A percentile compares a stretch with the other conserved stretches of the same genome.
Conservation (phyloP, 345 rosid species). For the Durio zibethinus region DNA sequence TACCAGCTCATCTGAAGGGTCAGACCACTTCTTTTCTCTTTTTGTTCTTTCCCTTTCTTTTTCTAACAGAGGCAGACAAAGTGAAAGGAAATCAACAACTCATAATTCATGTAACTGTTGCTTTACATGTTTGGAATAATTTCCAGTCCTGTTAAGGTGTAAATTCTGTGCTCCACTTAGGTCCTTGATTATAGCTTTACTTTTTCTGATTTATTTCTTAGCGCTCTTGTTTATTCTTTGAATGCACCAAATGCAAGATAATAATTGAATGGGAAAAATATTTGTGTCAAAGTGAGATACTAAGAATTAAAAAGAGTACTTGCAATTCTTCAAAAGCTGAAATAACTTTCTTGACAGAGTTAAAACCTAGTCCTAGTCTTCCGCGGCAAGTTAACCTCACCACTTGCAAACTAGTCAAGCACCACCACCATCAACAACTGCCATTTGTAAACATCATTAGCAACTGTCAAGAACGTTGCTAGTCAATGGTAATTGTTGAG, state of each 20-base stretch:
- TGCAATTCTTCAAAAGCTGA: not conserved
- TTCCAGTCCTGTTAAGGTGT: not conserved
- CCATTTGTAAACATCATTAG: not conserved
- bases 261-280: not conserved
- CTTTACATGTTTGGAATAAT: constrained; percentile 2
- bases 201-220: not conserved
- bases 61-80: not conserved
- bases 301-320: not conserved
- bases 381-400: not conserved
- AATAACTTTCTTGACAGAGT: not conserved
- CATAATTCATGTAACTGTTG: not conserved
- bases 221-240: not conserved
- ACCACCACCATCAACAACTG: not conserved
- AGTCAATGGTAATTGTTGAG: not conserved
- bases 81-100: not conserved
- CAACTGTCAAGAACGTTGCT: not conserved
- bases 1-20: constrained; percentile 83
- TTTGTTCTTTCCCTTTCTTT: not conserved
- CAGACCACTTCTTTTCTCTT: not conserved
- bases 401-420: not conserved
- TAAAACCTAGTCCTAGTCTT: not conserved
- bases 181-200: not conserved
- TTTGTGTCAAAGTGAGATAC: not conserved
- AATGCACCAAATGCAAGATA: not conserved
- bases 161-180: not conserved